Evolutionary conservation across 495 filamentous ascomycete species (phyloP), one percentile per base, ranked within the genome.

Genomic region (Jackrogersella minutella): DNA sequence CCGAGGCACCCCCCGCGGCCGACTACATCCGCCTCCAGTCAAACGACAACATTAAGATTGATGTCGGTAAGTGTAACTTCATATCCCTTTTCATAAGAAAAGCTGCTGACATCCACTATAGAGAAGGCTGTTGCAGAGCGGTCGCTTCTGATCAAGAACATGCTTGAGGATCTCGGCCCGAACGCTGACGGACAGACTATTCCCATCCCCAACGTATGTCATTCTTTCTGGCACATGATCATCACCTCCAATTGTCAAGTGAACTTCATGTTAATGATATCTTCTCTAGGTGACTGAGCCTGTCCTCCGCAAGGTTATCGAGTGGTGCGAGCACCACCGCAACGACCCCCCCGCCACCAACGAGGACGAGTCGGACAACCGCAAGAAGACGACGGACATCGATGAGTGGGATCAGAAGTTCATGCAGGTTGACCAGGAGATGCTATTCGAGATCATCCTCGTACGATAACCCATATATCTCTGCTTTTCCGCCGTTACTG

Each of bases 351-450:
- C 87, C 14, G 82, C 86, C 37, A 77, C 87, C 37, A 82, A 86
- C 53, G 91, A 94, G 51, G 95, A 99, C 53, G 94, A 99, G 62
- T 90, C 93, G 67, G 95, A 99, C 73, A 90, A 85, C 34, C 91
- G 96, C 64, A 97, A 97, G 84, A 97, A 97, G 87, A 96, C 93
- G 0, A 97, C 95, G 17, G 95, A 98, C 52, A 99, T 99, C 71
- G 95, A 97, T 37, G 95, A 99, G 80, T 99, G 95, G 95, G 95
- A 99, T 70, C 95, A 97, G 78, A 99, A 99, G 77, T 99, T 97
- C 77, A 99, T 98, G 95, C 95, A 98, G 79, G 95, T 99, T 7
- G 95, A 99, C 74, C 95, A 99, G 74, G 95, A 99, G 80, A 97
- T 99, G 95, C 86, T 99, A 0, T 99, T 99, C 64, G 95, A 99